These are phyloP conservation scores for Penicillium steckii DNA, from an alignment of 495 filamentous ascomycete species.

Conservation along the genomic window DNA sequence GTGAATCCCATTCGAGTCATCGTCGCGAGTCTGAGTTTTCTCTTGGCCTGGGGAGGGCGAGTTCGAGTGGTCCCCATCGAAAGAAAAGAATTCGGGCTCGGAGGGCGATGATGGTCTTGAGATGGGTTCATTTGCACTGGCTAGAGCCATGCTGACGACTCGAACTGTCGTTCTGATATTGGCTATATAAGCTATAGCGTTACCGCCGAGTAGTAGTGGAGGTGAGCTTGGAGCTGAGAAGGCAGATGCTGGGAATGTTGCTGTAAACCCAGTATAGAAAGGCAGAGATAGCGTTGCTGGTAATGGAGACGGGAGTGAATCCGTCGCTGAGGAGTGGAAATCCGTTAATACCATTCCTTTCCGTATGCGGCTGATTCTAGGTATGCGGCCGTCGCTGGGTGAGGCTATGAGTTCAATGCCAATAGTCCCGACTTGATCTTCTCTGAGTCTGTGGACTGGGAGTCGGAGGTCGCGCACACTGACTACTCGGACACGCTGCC, in stretches of 20 bases:
- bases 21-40: conserved; percentile 3
- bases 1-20: not conserved
- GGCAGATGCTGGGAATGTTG: conserved; percentile 41
- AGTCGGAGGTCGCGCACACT: conserved; percentile 87
- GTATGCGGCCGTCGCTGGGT: conserved; percentile 16
- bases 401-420: conserved; percentile 63
- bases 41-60: conserved; percentile 35
- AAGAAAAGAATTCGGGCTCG: conserved; percentile 62
- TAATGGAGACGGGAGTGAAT: conserved; percentile 24
- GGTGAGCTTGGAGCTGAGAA: conserved; percentile 41
- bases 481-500: conserved; percentile 74
- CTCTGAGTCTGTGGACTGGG: conserved; percentile 70
- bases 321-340: conserved; percentile 45
- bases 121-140: conserved; percentile 25
- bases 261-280: conserved; percentile 49
- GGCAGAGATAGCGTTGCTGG: conserved; percentile 28
- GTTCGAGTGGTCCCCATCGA: conserved; percentile 52
- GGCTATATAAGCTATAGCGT: conserved; percentile 80
- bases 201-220: conserved; percentile 52
- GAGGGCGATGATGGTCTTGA: conserved; percentile 31
- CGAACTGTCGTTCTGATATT: conserved; percentile 81
- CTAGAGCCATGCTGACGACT: conserved; percentile 54
- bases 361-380: conserved; percentile 53
- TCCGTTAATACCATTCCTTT: conserved; percentile 82
- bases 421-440: conserved; percentile 88